Conservation (phyloP, 495 filamentous ascomycete genomes). For the Friedmanniomyces endolithicus region DNA sequence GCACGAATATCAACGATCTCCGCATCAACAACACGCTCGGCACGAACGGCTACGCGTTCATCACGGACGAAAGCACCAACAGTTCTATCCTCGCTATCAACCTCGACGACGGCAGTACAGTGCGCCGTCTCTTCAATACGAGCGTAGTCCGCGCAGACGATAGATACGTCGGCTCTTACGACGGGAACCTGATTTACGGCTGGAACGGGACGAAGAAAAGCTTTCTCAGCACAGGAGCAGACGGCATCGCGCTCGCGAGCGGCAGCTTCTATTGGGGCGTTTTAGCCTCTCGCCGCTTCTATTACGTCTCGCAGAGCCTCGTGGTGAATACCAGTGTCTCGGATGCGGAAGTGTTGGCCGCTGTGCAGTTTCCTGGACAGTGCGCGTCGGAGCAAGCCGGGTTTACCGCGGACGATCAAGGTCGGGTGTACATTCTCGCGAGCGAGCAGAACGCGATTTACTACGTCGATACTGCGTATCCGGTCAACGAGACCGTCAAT, state of each 20-base stretch:
- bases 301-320: constrained; percentile 20
- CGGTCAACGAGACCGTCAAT: constrained; percentile 21
- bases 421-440: constrained; percentile 20
- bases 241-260: constrained; percentile 22
- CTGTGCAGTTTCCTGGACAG: constrained; percentile 19
- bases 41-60: constrained; percentile 21
- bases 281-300: constrained; percentile 20
- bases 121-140: constrained; percentile 22
- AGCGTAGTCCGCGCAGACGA: constrained; percentile 17
- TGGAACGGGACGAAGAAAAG: constrained; percentile 26
- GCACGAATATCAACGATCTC: constrained; percentile 23
- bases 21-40: constrained; percentile 26
- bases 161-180: constrained; percentile 22
- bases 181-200: constrained; percentile 21
- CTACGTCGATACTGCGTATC: constrained; percentile 21
- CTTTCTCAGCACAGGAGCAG: constrained; percentile 17
- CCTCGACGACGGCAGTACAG: constrained; percentile 16
- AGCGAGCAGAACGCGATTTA: constrained; percentile 26
- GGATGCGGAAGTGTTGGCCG: constrained; percentile 20
- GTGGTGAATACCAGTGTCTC: constrained; percentile 10
- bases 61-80: constrained; percentile 21
- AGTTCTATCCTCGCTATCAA: constrained; percentile 22
- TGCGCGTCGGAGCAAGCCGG: constrained; percentile 22
- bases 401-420: constrained; percentile 23
- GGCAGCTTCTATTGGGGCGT: constrained; percentile 26